These are phyloP conservation scores for Corymbia citriodora DNA, from an alignment of 441 rosid species.

Conservation along the genomic window DNA sequence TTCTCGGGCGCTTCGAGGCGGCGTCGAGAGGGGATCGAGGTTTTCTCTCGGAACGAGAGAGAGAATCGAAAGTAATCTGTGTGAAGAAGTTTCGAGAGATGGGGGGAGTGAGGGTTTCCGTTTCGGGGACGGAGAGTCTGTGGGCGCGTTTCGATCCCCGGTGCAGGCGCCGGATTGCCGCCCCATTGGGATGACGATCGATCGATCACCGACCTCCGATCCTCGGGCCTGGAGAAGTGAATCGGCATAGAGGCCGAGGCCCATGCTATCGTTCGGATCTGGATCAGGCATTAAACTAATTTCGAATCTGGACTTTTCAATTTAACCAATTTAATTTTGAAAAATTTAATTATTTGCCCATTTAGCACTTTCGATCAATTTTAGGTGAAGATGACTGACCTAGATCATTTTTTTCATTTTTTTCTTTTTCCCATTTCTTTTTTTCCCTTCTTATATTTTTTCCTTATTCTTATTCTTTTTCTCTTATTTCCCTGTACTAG, in stretches of 20 bases:
- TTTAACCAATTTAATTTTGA: fast-evolving
- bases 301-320: no score
- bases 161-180: neutral
- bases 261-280: neutral
- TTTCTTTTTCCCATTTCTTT: no score
- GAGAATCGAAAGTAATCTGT: neutral
- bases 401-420: no score
- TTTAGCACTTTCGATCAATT: no score
- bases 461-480: neutral
- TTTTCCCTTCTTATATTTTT: no score
- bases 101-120: neutral
- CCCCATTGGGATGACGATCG: neutral
- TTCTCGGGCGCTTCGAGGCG: neutral
- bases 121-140: neutral
- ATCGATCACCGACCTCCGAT: neutral
- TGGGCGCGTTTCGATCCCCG: neutral
- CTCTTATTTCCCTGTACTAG: neutral
- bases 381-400: fast-evolving
- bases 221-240: neutral
- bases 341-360: no score
- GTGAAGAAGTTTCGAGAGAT: neutral
- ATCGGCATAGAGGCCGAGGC: neutral
- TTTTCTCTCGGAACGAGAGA: neutral
- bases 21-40: neutral
- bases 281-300: neutral